These are phyloP conservation scores for Globisporangium iwayamae DNA, from an alignment of 352 stramenopile species.

Conservation along the genomic window DNA sequence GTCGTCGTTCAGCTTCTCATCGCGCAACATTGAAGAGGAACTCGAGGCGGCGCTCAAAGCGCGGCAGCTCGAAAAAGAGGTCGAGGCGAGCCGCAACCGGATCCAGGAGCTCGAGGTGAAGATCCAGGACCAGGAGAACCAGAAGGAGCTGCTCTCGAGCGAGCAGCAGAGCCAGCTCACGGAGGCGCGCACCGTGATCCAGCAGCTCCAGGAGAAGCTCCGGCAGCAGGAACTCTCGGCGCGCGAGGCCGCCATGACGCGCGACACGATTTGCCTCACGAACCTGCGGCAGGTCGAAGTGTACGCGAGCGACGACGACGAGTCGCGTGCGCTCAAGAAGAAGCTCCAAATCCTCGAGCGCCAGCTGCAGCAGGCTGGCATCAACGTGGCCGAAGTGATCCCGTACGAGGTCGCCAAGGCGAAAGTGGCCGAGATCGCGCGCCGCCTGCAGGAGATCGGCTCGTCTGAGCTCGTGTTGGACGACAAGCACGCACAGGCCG, in stretches of 20 bases:
- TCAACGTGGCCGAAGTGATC: constrained; percentile 86
- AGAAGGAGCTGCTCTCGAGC: constrained; percentile 48
- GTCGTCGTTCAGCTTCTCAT: constrained; percentile 14
- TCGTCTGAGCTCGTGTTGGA: constrained; percentile 55
- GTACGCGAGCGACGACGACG: constrained; percentile 30
- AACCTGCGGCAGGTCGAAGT: constrained; percentile 41
- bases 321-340: constrained; percentile 53
- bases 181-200: constrained; percentile 58
- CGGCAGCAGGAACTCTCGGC: constrained; percentile 52
- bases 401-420: constrained; percentile 80
- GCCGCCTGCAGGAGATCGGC: constrained; percentile 82
- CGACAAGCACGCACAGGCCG: constrained; percentile 38
- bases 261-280: constrained; percentile 57
- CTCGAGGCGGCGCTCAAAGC: constrained; percentile 53
- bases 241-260: constrained; percentile 37
- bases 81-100: constrained; percentile 53
- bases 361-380: constrained; percentile 68
- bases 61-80: constrained; percentile 65
- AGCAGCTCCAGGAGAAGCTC: constrained; percentile 51
- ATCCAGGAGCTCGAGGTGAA: constrained; percentile 53
- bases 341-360: constrained; percentile 72
- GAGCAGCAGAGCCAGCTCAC: constrained; percentile 56
- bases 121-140: constrained; percentile 54
- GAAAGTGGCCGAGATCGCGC: constrained; percentile 77
- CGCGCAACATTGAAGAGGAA: constrained; percentile 54